Conservation (phyloP, 352 stramenopile genomes). For the Phytopythium delawarense region DNA sequence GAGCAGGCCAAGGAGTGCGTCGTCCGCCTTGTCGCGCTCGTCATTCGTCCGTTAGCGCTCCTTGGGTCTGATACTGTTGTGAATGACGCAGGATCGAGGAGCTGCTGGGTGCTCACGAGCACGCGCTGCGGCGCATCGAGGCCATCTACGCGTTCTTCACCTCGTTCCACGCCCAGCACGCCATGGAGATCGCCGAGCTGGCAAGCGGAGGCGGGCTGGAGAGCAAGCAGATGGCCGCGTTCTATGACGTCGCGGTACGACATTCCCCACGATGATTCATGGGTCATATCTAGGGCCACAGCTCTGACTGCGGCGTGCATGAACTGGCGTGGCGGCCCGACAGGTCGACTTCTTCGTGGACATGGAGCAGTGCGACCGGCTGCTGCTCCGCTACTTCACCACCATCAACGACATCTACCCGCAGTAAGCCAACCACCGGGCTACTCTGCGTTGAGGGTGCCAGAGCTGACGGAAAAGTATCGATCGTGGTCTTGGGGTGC, state of each 20-base stretch:
- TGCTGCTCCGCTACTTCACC: slow-evolving; percentile 72
- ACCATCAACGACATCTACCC: slow-evolving; percentile 83
- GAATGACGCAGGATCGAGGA: slow-evolving; percentile 53
- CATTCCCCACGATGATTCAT: not conserved
- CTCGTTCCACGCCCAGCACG: slow-evolving; percentile 47
- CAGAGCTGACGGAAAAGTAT: not conserved
- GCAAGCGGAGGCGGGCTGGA: slow-evolving; percentile 9
- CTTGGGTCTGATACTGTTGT: not conserved
- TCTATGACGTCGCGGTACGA: slow-evolving; percentile 46
- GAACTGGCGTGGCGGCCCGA: not conserved
- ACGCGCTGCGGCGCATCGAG: slow-evolving; percentile 54
- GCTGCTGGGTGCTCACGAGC: slow-evolving; percentile 48
- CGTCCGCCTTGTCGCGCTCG: slow-evolving; percentile 4
- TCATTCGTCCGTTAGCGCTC: not conserved
- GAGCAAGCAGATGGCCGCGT: slow-evolving; percentile 25
- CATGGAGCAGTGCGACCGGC: slow-evolving; percentile 86
- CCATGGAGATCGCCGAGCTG: slow-evolving; percentile 25
- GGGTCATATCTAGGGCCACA: not conserved
- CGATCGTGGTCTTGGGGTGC: not conserved
- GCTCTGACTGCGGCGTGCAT: not conserved
- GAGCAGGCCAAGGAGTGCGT: slow-evolving; percentile 65
- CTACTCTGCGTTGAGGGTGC: not conserved
- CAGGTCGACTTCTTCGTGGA: slow-evolving; percentile 82
- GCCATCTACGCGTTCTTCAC: slow-evolving; percentile 62
- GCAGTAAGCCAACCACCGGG: slow-evolving; percentile 32